Conservation (phyloP, 805 yeast species). For the Scheffersomyces coipomensis region DNA sequence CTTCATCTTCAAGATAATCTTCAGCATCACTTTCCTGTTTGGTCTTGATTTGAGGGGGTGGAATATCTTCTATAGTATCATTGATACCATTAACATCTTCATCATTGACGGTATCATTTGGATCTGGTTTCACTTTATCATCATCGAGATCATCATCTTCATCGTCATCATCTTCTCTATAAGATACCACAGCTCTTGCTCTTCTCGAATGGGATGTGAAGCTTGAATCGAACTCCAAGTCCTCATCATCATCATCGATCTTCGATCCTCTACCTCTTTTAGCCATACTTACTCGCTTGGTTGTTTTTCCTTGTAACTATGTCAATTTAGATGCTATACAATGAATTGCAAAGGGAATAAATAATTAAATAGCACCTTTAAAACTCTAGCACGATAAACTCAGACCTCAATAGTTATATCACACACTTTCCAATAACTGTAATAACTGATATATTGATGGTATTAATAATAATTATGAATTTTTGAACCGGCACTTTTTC, state of each 20-base stretch:
- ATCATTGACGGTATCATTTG: conserved; percentile 9
- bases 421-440: too few species aligned
- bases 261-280: conserved; percentile 3
- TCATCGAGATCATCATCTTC: conserved; percentile 7
- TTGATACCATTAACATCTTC: conserved; percentile 17
- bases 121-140: not conserved
- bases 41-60: conserved; percentile 11
- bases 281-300: not conserved
- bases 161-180: conserved; percentile 6
- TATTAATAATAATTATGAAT: too few species aligned
- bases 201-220: not conserved
- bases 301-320: not conserved
- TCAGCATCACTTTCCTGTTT: conserved; percentile 3
- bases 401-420: too few species aligned
- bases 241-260: conserved; percentile 14
- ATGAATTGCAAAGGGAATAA: too few species aligned
- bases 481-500: too few species aligned
- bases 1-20: conserved; percentile 13
- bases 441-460: too few species aligned
- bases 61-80: conserved; percentile 14
- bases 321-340: not conserved
- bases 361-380: too few species aligned
- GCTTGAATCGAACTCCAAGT: conserved; percentile 9
- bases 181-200: conserved; percentile 3
- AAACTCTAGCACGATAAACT: too few species aligned